Evolutionary conservation across 345 rosid genomes (phyloP).

Genomic region (Sisymbrium irio): DNA sequence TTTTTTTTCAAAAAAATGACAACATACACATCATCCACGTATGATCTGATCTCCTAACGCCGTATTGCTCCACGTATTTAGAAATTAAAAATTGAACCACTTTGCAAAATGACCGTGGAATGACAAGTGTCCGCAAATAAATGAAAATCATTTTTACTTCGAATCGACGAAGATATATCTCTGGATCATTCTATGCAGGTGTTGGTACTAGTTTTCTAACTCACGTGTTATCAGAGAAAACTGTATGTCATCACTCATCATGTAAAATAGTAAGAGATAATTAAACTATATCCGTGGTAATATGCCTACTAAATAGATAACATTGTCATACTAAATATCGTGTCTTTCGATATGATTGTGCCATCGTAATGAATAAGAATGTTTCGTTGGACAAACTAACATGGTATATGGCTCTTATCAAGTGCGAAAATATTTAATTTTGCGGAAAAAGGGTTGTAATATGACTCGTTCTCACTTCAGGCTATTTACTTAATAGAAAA

Average conservation of each 20-base stretch:
- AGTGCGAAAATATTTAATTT: neutral
- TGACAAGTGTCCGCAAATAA: neutral
- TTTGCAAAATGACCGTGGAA: neutral
- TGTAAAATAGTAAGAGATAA: neutral
- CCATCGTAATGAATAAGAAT: neutral
- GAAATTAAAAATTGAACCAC: neutral
- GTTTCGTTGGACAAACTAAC: neutral
- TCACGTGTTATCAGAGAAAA: neutral
- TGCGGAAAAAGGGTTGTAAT: too few relatives aligned
- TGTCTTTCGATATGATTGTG: neutral
- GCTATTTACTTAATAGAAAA: too few relatives aligned
- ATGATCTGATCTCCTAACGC: neutral
- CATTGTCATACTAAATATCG: neutral
- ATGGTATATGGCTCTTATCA: neutral
- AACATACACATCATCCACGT: constrained; percentile 11
- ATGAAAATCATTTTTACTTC: too few relatives aligned
- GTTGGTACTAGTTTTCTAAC: too few relatives aligned
- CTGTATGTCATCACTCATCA: neutral
- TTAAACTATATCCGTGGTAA: neutral
- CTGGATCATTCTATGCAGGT: neutral
- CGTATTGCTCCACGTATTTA: neutral
- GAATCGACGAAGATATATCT: neutral
- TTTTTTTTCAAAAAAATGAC: neutral
- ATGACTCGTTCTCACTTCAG: too few relatives aligned
- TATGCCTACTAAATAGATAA: neutral